Evolutionary conservation across 1,139 yeast genomes (phyloP), one percentile per base, ranked within the genome.

Genomic region (Wickerhamomyces sp.): DNA sequence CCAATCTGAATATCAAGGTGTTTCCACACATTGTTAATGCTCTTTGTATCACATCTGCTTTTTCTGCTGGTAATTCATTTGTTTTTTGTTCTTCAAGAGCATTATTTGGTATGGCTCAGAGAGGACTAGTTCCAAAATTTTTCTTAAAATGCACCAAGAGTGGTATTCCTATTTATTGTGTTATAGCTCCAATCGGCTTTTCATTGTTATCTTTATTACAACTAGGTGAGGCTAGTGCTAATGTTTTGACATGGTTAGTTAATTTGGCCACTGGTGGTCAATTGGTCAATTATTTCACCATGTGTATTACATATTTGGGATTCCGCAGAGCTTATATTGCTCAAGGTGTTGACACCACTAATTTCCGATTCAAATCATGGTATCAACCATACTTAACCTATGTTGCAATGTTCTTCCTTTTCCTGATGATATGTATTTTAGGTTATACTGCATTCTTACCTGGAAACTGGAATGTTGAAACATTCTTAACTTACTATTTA

Each of bases 381-480:
- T 49, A 64, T 67, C 84, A 79, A 55, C 86, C 86, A 3, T 77
- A 68, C 51, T 64, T 74, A 12, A 74, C 74, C 19, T 66, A 81
- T 30, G 70, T 83, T 49, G 60, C 72, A 22, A 42, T 76, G 29
- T 59, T 74, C 39, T 65, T 73, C 39, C 64, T 74, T 3, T 55
- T 63, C 16, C 54, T 61, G 8, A 81, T 85, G 86, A 71, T 77
- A 28, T 72, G 81, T 45, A 61, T 81, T 21, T 72, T 78, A 38
- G 88, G 90, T n/a, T 85, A 81, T 59, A 65, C 77, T 5, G 81
- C 77, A 0, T 85, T 85, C 53, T 58, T 79, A 49, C 77, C 78
- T 3, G 84, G 83, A 5, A 50, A 60, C 34, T 85, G 92, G 92
- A 61, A 63, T 36, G 58, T 70, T 17, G 64, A 78, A 47, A 70